phyloP scores from a whole-genome alignment of 768 basidiomycete species.

The Macrolepiota fuliginosa region DNA sequence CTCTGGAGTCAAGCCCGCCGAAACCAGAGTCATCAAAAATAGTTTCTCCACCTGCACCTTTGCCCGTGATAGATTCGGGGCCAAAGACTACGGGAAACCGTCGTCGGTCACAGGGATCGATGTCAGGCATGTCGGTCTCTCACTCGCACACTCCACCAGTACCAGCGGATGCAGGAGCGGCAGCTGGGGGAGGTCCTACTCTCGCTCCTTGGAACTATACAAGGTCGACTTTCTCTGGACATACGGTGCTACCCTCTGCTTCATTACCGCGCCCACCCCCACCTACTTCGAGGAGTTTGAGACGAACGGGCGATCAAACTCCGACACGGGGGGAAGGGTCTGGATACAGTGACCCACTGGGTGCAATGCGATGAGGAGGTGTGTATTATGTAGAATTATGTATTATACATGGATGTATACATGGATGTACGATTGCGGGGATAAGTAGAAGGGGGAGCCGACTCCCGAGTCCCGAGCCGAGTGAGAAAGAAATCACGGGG shows the following conservation, averaged over 20 bases:
- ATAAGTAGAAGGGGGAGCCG: background rate
- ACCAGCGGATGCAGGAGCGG: conserved; percentile 10
- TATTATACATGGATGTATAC: conserved; percentile 7
- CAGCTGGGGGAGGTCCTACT: conserved; percentile 11
- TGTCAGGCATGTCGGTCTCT: background rate
- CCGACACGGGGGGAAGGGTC: conserved; percentile 18
- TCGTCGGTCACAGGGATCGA: conserved; percentile 11
- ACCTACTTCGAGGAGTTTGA: conserved; percentile 39
- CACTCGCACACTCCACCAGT: conserved; percentile 13
- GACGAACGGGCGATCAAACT: conserved; percentile 29
- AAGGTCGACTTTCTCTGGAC: conserved; percentile 43
- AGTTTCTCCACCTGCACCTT: conserved; percentile 34
- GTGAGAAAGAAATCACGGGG: conserved; percentile 34
- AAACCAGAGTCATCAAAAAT: conserved; percentile 7
- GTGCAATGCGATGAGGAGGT: conserved; percentile 30
- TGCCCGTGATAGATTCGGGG: conserved; percentile 36
- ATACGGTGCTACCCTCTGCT: conserved; percentile 30
- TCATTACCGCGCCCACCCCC: conserved; percentile 53
- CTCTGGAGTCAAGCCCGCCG: conserved; percentile 12
- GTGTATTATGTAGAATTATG: conserved; percentile 12
- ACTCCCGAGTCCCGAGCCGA: conserved; percentile 14
- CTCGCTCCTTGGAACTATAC: conserved; percentile 59
- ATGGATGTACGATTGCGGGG: background rate
- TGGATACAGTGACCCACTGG: conserved; percentile 39
- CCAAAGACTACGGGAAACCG: conserved; percentile 20